phyloP scores from a whole-genome alignment of 2,329 filamentous ascomycete genomes.

The Tolypocladium ovalisporum region DNA sequence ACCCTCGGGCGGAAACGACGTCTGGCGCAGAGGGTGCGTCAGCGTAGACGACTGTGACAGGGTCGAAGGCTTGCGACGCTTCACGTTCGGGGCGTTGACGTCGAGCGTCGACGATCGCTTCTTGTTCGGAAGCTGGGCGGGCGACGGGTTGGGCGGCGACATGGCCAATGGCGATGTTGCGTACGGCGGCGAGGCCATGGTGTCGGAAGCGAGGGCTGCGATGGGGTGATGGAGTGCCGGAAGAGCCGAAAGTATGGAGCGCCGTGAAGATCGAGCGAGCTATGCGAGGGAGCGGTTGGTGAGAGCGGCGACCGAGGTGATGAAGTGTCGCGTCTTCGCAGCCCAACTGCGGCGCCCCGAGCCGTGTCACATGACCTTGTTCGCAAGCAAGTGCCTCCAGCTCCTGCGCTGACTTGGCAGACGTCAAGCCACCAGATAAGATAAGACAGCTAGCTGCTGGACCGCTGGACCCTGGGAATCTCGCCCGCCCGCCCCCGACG shows the following conservation, averaged over 20 bases:
- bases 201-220: conserved; percentile 2
- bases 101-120: conserved; percentile 49
- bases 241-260: background rate
- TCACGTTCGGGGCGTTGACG: conserved; percentile 39
- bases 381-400: background rate
- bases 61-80: conserved; percentile 62
- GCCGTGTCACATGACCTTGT: background rate
- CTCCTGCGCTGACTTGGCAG: background rate
- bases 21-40: conserved; percentile 64
- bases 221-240: background rate
- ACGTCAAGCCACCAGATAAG: background rate
- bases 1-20: conserved; percentile 62
- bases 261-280: background rate
- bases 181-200: conserved; percentile 47
- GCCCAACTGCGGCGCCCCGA: background rate
- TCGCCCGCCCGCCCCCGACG: background rate
- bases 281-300: background rate
- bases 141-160: conserved; percentile 44
- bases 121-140: conserved; percentile 40
- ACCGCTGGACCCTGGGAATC: background rate
- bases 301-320: conserved; percentile 4
- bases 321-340: background rate
- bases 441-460: too few species aligned
- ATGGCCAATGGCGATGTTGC: conserved; percentile 37
- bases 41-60: conserved; percentile 45